These are phyloP conservation scores for Blastocladiella emersonii DNA, from an alignment of 371 early-diverging fungal species.

Conservation along the genomic window DNA sequence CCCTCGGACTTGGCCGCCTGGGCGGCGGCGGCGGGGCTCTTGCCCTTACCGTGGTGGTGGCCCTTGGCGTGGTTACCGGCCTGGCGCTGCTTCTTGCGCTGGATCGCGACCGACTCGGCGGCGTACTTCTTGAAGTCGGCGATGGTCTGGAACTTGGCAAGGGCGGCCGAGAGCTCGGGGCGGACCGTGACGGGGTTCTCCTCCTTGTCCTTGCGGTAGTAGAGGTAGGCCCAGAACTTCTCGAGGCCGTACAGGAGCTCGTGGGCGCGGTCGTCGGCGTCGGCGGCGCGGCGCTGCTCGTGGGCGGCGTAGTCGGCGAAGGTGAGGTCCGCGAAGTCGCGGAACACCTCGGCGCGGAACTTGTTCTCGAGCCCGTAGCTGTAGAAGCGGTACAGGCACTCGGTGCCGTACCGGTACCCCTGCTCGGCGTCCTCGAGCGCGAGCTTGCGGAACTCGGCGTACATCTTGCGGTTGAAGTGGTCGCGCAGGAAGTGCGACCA, in stretches of 20 bases:
- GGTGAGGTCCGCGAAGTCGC: constrained; percentile 76
- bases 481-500: constrained; percentile 96
- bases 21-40: neutral
- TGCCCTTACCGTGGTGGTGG: too few species aligned
- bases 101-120: neutral
- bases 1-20: neutral
- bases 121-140: constrained; percentile 50
- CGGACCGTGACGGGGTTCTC: constrained; percentile 46
- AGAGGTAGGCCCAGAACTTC: constrained; percentile 92
- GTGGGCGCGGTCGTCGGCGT: neutral
- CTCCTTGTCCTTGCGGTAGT: constrained; percentile 73
- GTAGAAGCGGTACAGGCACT: constrained; percentile 92
- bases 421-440: constrained; percentile 83
- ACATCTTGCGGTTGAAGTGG: constrained; percentile 85
- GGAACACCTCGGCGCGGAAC: constrained; percentile 68
- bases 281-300: neutral
- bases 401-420: constrained; percentile 86
- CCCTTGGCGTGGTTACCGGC: too few species aligned
- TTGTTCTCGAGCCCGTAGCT: constrained; percentile 87
- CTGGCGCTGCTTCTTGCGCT: too few species aligned
- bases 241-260: constrained; percentile 78
- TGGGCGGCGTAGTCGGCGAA: constrained; percentile 38
- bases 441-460: constrained; percentile 74
- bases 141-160: constrained; percentile 49
- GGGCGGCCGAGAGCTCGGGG: constrained; percentile 39